Evolutionary conservation across 2,329 filamentous ascomycete species (phyloP).

Genomic region (Verticillium dahliae): DNA sequence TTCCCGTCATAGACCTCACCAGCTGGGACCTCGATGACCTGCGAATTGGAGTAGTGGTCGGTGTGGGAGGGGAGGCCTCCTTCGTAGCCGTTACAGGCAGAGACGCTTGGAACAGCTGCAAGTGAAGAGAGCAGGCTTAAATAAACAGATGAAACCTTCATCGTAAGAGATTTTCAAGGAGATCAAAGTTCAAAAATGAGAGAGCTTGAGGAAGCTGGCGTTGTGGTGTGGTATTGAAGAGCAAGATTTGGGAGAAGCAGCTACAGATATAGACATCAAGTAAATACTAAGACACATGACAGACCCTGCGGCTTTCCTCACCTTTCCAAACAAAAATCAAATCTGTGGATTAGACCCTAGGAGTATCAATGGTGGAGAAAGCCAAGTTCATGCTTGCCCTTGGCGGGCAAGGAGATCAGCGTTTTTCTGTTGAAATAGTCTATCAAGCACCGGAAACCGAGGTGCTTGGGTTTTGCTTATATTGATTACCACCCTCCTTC

Average conservation of each 20-base stretch:
- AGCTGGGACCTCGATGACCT: conserved; percentile 22
- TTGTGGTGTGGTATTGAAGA: no score
- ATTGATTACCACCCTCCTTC: background rate
- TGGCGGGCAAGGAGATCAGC: background rate
- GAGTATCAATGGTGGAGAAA: background rate
- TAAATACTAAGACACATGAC: no score
- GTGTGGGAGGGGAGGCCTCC: conserved; percentile 22
- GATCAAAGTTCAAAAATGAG: background rate
- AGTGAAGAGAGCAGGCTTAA: conserved; percentile 5
- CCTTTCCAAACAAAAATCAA: background rate
- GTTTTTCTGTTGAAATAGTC: background rate
- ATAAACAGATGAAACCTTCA: background rate
- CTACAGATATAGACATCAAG: no score
- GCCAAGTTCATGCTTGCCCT: background rate
- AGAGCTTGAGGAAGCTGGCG: background rate
- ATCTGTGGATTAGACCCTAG: background rate
- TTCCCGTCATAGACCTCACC: conserved; percentile 25
- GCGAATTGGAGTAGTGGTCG: conserved; percentile 16
- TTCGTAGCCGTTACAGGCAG: conserved; percentile 22
- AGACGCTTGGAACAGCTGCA: conserved; percentile 16
- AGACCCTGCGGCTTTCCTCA: no score
- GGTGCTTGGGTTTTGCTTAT: background rate
- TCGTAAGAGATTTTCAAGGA: background rate
- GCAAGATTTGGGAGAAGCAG: no score
- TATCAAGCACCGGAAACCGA: background rate